These are phyloP conservation scores for Trichosanthes cucumerina DNA, from an alignment of 306 rosid genomes.

Conservation along the genomic window DNA sequence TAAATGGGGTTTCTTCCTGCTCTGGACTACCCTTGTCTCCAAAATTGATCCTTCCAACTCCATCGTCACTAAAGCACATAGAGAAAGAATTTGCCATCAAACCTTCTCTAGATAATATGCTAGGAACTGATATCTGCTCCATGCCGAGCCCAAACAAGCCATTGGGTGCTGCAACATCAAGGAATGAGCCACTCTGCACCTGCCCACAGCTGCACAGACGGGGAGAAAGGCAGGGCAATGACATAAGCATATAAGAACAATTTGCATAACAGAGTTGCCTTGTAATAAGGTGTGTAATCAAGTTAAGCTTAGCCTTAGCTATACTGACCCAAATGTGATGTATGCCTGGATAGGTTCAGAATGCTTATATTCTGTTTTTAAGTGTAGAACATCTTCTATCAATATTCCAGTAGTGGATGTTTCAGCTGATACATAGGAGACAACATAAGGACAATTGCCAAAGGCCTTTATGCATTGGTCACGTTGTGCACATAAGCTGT, in stretches of 20 bases:
- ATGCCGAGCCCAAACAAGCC: conserved; percentile 95
- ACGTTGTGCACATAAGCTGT: conserved; percentile 50
- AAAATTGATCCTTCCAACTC: conserved; percentile 82
- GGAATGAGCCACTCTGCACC: conserved; percentile 84
- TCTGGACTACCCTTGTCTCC: conserved; percentile 87
- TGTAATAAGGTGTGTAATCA: background rate
- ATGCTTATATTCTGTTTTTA: conserved; percentile 44
- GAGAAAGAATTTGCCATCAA: conserved; percentile 78
- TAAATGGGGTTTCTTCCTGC: conserved; percentile 83
- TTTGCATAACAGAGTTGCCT: background rate
- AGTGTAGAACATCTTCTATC: conserved; percentile 76
- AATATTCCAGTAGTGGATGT: conserved; percentile 78
- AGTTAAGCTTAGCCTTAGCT: background rate
- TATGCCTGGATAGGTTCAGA: conserved; percentile 53
- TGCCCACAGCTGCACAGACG: conserved; percentile 66
- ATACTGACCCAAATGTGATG: conserved; percentile 74
- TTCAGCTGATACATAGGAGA: conserved; percentile 80
- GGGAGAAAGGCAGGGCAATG: background rate
- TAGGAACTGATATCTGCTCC: conserved; percentile 97
- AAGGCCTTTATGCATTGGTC: conserved; percentile 46
- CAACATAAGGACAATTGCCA: conserved; percentile 74
- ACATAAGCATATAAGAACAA: background rate
- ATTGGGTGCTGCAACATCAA: conserved; percentile 89
- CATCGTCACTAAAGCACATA: conserved; percentile 90
- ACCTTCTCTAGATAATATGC: conserved; percentile 75